Base-by-base conservation (phyloP, 228 moss, liverwort and hornwort species). In the Sphagnum fallax region DNA sequence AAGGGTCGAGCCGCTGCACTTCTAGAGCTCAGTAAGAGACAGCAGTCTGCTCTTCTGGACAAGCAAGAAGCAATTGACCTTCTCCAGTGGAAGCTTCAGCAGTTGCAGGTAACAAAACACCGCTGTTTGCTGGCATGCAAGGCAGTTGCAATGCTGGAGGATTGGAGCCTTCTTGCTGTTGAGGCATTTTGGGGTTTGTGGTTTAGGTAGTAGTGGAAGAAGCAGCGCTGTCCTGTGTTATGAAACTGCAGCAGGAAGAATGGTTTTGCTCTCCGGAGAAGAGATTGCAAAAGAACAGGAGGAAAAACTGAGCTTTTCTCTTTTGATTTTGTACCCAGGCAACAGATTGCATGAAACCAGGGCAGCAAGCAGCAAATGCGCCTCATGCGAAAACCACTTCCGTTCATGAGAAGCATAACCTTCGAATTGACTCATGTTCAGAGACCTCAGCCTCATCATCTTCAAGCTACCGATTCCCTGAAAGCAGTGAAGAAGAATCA, bases 21-120 rank as follows among this genome's bases (percentile, higher is more conserved):
- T 6, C 78, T 95, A 5, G 92, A 92, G 65, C 87, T 95, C 5
- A 92, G 85, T 59, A 83, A 81, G 62, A 70, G 84, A 48, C 94
- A 95, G 73, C 90, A 94, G 32, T 82, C 76, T 6, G 94, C 94
- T 3, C 78, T 94, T 50, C 77, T 90, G 11, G 83, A 91, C 58
- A 91, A 94, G 67, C 94, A 95, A 65, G 92, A 92, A 9, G 91
- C 90, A 0, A 95, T 95, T 15, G 92, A 90, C 72, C 66, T 95
- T 63, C 76, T 95, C 6, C 84, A 95, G 75, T 95, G 92, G 92
- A 95, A 92, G 69, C 78, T 95, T 12, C 84, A 90, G 51, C 92
- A 92, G 75, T 77, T 95, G 0, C 92, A 92, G 77, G 76, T 55
- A 8, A 1, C 12, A 4, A 55, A 55, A 32, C 32, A 32, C 32